Percentiles rank a stretch among this genome's conserved stretches.
Conservation (phyloP, 192 early-diverging fungal species). For the Funneliformis geosporum region DNA sequence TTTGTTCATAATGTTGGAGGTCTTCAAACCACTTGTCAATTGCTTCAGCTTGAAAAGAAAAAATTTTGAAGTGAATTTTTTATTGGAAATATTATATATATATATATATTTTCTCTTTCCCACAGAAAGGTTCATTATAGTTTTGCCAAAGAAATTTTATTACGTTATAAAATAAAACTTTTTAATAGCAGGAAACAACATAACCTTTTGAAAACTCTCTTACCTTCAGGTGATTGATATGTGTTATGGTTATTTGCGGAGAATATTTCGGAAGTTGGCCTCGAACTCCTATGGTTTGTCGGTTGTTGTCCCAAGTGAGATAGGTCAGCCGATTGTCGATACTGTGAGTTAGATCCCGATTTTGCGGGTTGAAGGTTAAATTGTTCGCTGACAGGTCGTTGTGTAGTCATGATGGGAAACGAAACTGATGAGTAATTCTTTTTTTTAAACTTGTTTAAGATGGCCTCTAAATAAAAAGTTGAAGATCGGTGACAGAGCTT, state of each 20-base stretch:
- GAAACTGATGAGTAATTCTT: neutral
- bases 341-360: constrained; percentile 29
- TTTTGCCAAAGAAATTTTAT: neutral
- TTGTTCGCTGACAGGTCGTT: constrained; percentile 29
- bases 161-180: neutral
- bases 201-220: neutral
- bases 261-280: constrained; percentile 33
- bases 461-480: constrained; percentile 6
- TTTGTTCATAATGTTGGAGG: constrained; percentile 86
- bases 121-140: neutral
- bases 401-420: constrained; percentile 33
- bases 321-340: constrained; percentile 23
- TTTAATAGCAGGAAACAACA: neutral
- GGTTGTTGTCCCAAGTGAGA: constrained; percentile 29
- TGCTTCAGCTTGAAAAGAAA: constrained; percentile 51
- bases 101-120: neutral
- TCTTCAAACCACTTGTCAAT: constrained; percentile 93
- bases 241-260: constrained; percentile 28
- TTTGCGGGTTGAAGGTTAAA: constrained; percentile 31
- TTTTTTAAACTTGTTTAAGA: neutral
- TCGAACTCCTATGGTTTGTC: constrained; percentile 13
- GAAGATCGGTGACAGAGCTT: constrained; percentile 6
- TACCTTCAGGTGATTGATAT: constrained; percentile 35
- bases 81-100: neutral
- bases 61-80: neutral